These are phyloP conservation scores for Phytophthora rubi DNA, from an alignment of 352 stramenopile species.

Conservation along the genomic window DNA sequence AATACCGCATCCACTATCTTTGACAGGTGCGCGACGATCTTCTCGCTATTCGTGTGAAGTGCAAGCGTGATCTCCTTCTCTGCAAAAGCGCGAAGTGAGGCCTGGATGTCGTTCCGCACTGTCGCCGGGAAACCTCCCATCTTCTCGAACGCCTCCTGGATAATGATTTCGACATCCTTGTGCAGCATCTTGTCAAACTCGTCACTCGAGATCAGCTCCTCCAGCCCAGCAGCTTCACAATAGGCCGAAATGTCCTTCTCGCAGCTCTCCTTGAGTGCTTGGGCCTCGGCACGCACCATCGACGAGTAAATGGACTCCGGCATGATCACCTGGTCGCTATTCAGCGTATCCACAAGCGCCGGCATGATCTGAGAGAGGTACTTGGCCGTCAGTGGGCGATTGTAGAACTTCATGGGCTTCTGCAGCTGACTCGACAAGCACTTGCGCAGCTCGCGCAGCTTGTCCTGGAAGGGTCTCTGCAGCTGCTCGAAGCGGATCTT, in stretches of 20 bases:
- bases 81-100: constrained; percentile 53
- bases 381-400: constrained; percentile 71
- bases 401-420: constrained; percentile 79
- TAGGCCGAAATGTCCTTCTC: constrained; percentile 69
- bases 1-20: constrained; percentile 65
- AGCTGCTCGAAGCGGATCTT: constrained; percentile 89
- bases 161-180: constrained; percentile 61
- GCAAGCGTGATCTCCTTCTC: constrained; percentile 77
- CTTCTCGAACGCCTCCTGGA: constrained; percentile 57
- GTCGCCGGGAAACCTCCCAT: constrained; percentile 53
- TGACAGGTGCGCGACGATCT: constrained; percentile 55
- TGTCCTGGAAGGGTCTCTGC: constrained; percentile 77
- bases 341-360: constrained; percentile 77
- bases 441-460: constrained; percentile 77
- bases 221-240: constrained; percentile 65
- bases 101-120: constrained; percentile 73
- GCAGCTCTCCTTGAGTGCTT: constrained; percentile 61
- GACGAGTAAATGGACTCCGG: constrained; percentile 90
- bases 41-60: constrained; percentile 74
- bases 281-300: constrained; percentile 81
- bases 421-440: constrained; percentile 74
- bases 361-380: constrained; percentile 84
- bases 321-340: constrained; percentile 90
- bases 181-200: constrained; percentile 65
- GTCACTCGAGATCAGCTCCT: constrained; percentile 65